These are phyloP conservation scores for Penstemon newberryi DNA, from an alignment of 257 asterid species.

Conservation along the genomic window DNA sequence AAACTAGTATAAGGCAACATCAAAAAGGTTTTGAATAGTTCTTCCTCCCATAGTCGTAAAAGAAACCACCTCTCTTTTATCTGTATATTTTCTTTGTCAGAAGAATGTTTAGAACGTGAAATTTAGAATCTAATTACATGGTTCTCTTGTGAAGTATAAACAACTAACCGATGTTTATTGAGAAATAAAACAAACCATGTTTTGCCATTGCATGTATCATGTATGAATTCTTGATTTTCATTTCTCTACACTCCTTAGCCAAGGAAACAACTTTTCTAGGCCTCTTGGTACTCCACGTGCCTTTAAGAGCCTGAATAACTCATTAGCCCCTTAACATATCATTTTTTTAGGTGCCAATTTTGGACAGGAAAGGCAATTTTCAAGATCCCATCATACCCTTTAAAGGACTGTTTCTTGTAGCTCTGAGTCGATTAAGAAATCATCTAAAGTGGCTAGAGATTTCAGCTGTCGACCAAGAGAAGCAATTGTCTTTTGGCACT, in stretches of 20 bases:
- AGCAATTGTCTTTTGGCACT: constrained; percentile 83
- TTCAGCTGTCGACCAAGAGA: constrained; percentile 77
- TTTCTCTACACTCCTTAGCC: neutral
- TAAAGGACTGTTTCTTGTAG: constrained; percentile 12
- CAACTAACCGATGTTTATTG: neutral
- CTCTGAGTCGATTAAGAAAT: constrained; percentile 49
- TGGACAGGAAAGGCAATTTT: neutral
- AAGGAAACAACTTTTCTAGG: neutral
- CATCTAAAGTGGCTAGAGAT: constrained; percentile 67
- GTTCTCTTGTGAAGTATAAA: neutral
- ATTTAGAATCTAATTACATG: neutral
- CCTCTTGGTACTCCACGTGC: neutral
- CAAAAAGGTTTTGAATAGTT: too few relatives aligned
- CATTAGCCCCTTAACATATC: neutral
- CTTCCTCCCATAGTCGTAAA: too few relatives aligned
- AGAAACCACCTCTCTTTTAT: neutral
- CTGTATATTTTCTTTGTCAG: neutral
- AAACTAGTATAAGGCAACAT: too few relatives aligned
- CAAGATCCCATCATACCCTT: neutral
- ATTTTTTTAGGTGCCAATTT: constrained; percentile 2
- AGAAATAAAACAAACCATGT: neutral
- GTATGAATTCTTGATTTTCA: neutral
- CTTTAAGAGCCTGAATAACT: neutral
- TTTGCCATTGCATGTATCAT: neutral
- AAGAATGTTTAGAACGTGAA: neutral